Evolutionary conservation across 306 rosid species (phyloP), one percentile per base, ranked within the genome.

Genomic region (Cucumis cinereus): DNA sequence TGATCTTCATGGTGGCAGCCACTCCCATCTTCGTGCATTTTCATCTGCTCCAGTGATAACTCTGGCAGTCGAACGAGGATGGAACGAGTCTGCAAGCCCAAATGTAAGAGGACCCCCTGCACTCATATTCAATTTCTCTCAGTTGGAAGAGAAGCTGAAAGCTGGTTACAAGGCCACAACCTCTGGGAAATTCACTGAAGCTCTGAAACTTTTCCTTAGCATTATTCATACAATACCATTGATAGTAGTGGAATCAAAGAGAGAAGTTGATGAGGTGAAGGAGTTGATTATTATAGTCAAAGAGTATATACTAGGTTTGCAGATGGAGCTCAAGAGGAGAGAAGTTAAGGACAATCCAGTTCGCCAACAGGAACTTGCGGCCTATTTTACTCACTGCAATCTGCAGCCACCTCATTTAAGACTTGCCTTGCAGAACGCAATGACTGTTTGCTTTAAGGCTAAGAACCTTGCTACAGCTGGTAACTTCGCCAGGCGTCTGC

Each of bases 381-480:
- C 98, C 68, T 91, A 93, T 87, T 93, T 93, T 82, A 93, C 98
- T 26, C 97, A 93, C 86, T 91, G 98, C 96, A 88, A 88, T 81
- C 97, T 93, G 63, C 98, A 93, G 80, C 11, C 83, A 70, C 93
- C 98, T 83, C 98, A 93, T 87, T 82, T 93, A 83, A 87, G 96
- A 89, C 88, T 93, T 67, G 98, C 91, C 63, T 86, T 93, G 89
- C 55, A 72, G 52, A 93, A 77, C 80, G 98, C 98, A 33, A 86
- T 87, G 86, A 83, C 78, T 35, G 87, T 87, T 76, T 91, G 97
- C 92, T 93, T 57, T 69, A 93, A 89, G 82, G 92, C 96, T 28
- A 87, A 80, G 92, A 93, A 91, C 85, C 90, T 93, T 50, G 89
- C 97, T 19, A 89, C 93, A 0, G 98, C 98, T 4, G 96, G 89